These are phyloP conservation scores for Coccomyxa sp. DNA, from an alignment of 139 green algal species.

Conservation along the genomic window DNA sequence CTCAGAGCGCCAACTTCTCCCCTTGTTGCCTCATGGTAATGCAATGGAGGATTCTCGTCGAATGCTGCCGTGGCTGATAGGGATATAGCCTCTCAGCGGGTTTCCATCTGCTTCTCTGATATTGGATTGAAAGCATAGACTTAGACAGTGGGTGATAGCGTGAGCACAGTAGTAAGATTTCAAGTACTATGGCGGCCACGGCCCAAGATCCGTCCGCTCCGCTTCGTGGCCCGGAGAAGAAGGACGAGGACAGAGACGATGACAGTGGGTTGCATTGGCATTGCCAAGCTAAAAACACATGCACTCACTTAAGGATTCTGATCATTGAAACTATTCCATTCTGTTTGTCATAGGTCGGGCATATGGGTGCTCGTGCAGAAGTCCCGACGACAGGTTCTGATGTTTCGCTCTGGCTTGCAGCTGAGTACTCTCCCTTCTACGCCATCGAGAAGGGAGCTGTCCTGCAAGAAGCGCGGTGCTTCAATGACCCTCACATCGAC, in stretches of 20 bases:
- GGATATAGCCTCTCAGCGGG: too few species aligned
- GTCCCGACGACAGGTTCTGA: not conserved
- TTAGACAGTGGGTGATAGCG: too few species aligned
- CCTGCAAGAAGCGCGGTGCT: conserved; percentile 94
- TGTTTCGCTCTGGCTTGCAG: conserved; percentile 44
- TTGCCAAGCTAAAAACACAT: not conserved
- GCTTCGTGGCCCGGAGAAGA: conserved; percentile 59
- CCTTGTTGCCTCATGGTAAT: too few species aligned
- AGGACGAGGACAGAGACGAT: conserved; percentile 91
- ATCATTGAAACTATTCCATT: not conserved
- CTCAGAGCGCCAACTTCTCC: too few species aligned
- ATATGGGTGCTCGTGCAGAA: not conserved
- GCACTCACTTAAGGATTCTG: too few species aligned
- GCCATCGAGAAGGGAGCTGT: conserved; percentile 98
- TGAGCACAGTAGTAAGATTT: too few species aligned
- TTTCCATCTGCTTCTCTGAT: too few species aligned
- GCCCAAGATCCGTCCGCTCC: conserved; percentile 72
- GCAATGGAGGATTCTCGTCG: too few species aligned
- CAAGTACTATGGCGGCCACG: conserved; percentile 71
- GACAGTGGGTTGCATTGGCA: conserved; percentile 70
- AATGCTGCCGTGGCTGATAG: too few species aligned
- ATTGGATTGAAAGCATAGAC: too few species aligned
- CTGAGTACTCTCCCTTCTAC: conserved; percentile 98
- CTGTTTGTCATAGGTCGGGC: not conserved
- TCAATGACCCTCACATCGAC: conserved; percentile 95